A percentile compares a stretch with the other conserved stretches of the same genome.
Conservation (phyloP, 441 rosid genomes). For the Jatropha multifida region DNA sequence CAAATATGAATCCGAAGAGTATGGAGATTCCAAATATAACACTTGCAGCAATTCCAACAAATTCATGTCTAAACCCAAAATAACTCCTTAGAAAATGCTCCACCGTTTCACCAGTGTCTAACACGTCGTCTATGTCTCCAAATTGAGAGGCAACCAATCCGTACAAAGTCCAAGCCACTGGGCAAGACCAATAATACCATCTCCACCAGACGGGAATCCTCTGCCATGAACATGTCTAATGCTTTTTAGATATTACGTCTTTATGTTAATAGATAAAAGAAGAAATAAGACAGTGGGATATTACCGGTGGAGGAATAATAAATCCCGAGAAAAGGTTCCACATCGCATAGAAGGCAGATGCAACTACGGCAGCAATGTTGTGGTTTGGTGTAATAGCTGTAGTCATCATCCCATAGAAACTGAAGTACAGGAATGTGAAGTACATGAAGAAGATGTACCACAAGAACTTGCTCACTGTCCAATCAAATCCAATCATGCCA, state of each 20-base stretch:
- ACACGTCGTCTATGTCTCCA: slow-evolving; percentile 48
- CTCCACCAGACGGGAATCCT: slow-evolving; percentile 83
- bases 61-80: slow-evolving; percentile 56
- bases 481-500: slow-evolving; percentile 58
- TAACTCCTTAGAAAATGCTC: slow-evolving; percentile 47
- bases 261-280: too few species aligned
- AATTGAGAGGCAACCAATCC: slow-evolving; percentile 73
- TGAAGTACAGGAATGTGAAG: slow-evolving; percentile 55
- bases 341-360: slow-evolving; percentile 38
- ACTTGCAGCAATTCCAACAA: slow-evolving; percentile 47
- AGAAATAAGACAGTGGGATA: not conserved
- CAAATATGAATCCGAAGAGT: slow-evolving; percentile 60
- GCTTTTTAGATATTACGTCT: not conserved
- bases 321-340: slow-evolving; percentile 70
- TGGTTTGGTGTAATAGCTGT: slow-evolving; percentile 58
- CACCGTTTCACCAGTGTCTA: slow-evolving; percentile 50
- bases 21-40: slow-evolving; percentile 51
- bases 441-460: slow-evolving; percentile 57
- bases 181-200: slow-evolving; percentile 82
- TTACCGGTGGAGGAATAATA: slow-evolving; percentile 49
- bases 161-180: slow-evolving; percentile 68
- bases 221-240: slow-evolving; percentile 35
- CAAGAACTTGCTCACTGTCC: slow-evolving; percentile 46
- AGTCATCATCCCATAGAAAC: slow-evolving; percentile 64
- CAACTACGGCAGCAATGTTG: slow-evolving; percentile 43